Conservation (phyloP, 768 basidiomycete species). For the Termitomyces sp. region DNA sequence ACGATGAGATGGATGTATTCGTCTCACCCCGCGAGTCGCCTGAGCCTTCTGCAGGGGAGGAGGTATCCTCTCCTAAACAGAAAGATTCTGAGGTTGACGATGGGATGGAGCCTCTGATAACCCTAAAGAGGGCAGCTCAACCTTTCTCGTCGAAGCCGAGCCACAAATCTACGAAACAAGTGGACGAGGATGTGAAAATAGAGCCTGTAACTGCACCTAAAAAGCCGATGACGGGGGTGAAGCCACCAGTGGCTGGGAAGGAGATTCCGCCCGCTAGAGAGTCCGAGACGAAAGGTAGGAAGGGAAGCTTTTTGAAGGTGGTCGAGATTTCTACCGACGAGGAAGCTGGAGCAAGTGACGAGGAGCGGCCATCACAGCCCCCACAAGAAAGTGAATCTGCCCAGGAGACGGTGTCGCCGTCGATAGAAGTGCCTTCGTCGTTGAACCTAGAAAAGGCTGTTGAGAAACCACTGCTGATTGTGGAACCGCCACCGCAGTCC, state of each 20-base stretch:
- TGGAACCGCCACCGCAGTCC: background rate
- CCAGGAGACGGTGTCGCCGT: slow-evolving; percentile 3
- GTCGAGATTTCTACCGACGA: slow-evolving; percentile 39
- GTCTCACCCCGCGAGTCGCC: slow-evolving; percentile 1
- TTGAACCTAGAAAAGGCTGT: background rate
- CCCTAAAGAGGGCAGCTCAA: slow-evolving; percentile 10
- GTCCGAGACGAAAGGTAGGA: slow-evolving; percentile 8
- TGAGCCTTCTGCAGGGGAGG: background rate
- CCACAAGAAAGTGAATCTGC: background rate
- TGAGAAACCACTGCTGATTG: background rate
- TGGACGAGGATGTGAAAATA: slow-evolving; percentile 3
- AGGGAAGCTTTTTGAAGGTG: slow-evolving; percentile 22
- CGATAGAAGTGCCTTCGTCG: background rate
- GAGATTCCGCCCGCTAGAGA: background rate
- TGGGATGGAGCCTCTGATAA: slow-evolving; percentile 6
- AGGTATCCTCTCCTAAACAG: background rate
- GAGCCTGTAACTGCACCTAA: background rate
- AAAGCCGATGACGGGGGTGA: background rate
- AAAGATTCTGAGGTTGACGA: background rate
- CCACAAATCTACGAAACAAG: background rate
- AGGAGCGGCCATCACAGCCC: slow-evolving; percentile 8
- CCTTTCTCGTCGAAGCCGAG: background rate
- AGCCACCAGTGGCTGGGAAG: background rate
- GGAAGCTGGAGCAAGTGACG: slow-evolving; percentile 21
- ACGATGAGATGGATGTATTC: background rate